These are phyloP conservation scores for Rhizopogon salebrosus DNA, from an alignment of 768 basidiomycete species.

Conservation along the genomic window DNA sequence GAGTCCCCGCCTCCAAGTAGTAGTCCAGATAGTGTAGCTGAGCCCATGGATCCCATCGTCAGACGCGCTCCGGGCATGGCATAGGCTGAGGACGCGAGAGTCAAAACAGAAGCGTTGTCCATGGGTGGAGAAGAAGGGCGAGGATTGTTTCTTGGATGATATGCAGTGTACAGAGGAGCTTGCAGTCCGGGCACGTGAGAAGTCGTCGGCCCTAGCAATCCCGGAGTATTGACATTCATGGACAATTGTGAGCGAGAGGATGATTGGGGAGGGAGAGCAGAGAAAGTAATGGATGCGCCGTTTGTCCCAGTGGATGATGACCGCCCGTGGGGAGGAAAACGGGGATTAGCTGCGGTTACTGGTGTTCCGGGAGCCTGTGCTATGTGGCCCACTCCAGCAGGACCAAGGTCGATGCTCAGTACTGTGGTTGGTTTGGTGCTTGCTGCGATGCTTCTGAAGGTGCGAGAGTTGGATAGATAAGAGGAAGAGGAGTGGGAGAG, in stretches of 20 bases:
- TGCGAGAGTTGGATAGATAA: slow-evolving; percentile 75
- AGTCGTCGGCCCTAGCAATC: slow-evolving; percentile 20
- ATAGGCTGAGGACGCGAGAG: slow-evolving; percentile 90
- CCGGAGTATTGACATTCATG: slow-evolving; percentile 22
- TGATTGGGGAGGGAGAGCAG: slow-evolving; percentile 48
- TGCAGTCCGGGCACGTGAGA: slow-evolving; percentile 39
- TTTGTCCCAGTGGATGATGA: slow-evolving; percentile 53
- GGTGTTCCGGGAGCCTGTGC: slow-evolving; percentile 76
- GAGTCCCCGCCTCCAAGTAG: slow-evolving; percentile 49
- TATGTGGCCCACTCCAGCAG: slow-evolving; percentile 85
- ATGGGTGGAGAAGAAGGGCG: slow-evolving; percentile 85
- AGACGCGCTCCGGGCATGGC: slow-evolving; percentile 58
- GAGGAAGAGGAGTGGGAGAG: slow-evolving; percentile 82
- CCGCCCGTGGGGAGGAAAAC: slow-evolving; percentile 55
- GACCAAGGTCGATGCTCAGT: slow-evolving; percentile 79
- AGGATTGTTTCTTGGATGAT: slow-evolving; percentile 94
- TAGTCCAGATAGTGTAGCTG: slow-evolving; percentile 45
- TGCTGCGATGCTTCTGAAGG: slow-evolving; percentile 77
- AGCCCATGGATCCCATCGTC: slow-evolving; percentile 39
- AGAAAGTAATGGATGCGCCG: slow-evolving; percentile 66
- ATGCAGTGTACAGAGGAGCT: slow-evolving; percentile 85
- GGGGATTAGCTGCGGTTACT: slow-evolving; percentile 40
- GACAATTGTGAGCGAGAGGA: slow-evolving; percentile 41
- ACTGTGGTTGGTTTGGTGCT: slow-evolving; percentile 95
- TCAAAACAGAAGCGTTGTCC: slow-evolving; percentile 90